Conservation (phyloP, 2,329 filamentous ascomycete species). For the Microsporum audouinii region DNA sequence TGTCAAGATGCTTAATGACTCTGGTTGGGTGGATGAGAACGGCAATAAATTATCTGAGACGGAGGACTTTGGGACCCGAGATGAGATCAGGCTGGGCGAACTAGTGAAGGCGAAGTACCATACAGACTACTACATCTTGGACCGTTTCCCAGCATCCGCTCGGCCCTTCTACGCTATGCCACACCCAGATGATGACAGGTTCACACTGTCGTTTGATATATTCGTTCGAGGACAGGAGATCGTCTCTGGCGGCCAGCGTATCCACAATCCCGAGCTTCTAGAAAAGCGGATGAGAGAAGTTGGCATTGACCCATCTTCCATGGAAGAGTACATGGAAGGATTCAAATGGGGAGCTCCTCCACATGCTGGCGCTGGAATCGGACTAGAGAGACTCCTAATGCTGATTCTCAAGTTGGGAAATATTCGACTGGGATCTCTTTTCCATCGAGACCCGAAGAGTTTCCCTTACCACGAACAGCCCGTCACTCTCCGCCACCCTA, state of each 20-base stretch:
- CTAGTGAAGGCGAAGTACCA: slow-evolving; percentile 75
- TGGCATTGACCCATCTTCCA: slow-evolving; percentile 65
- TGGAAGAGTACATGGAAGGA: slow-evolving; percentile 81
- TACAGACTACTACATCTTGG: slow-evolving; percentile 87
- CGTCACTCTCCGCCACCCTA: slow-evolving; percentile 65
- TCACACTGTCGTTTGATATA: slow-evolving; percentile 90
- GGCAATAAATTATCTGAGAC: slow-evolving; percentile 58
- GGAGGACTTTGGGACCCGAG: slow-evolving; percentile 73
- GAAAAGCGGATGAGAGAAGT: slow-evolving; percentile 62
- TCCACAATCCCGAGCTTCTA: slow-evolving; percentile 67
- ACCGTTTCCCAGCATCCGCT: slow-evolving; percentile 78
- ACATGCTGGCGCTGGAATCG: slow-evolving; percentile 81
- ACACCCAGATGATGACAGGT: slow-evolving; percentile 54
- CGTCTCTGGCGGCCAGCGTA: slow-evolving; percentile 83
- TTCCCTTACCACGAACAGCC: slow-evolving; percentile 56
- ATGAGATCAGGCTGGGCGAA: slow-evolving; percentile 75
- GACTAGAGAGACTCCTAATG: slow-evolving; percentile 78
- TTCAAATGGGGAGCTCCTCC: slow-evolving; percentile 84
- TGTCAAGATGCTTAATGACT: slow-evolving; percentile 66
- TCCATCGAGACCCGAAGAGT: slow-evolving; percentile 79
- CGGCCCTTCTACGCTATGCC: slow-evolving; percentile 88
- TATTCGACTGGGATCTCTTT: slow-evolving; percentile 76
- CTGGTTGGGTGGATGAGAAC: slow-evolving; percentile 65
- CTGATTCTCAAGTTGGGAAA: slow-evolving; percentile 77
- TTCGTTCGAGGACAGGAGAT: slow-evolving; percentile 91